These are phyloP conservation scores for Sarocladiaceae sp. DNA, from an alignment of 2,329 filamentous ascomycete genomes.

Conservation along the genomic window DNA sequence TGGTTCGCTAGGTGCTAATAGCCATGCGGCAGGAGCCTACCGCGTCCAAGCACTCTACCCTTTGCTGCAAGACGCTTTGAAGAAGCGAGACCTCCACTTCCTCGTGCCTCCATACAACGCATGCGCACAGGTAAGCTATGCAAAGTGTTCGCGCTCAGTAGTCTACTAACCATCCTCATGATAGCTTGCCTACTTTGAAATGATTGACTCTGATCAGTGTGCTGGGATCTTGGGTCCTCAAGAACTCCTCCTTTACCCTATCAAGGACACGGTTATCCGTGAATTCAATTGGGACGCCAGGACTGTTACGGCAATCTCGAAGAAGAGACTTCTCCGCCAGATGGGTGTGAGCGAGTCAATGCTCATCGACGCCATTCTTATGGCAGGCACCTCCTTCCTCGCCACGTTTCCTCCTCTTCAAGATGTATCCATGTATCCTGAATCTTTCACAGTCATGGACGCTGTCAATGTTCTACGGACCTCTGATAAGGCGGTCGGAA, in stretches of 20 bases:
- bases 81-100: constrained; percentile 66
- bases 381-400: constrained; percentile 78
- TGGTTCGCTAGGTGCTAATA: too few species aligned
- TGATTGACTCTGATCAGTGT: constrained; percentile 60
- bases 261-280: constrained; percentile 69
- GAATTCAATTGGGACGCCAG: constrained; percentile 65
- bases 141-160: too few species aligned
- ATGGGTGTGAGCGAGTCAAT: constrained; percentile 64
- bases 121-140: constrained; percentile 67
- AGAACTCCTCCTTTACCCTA: constrained; percentile 80
- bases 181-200: constrained; percentile 77
- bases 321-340: constrained; percentile 65
- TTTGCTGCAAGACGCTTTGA: constrained; percentile 70
- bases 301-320: constrained; percentile 59
- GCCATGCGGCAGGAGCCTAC: constrained; percentile 55
- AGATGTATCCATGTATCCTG: constrained; percentile 48
- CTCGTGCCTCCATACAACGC: constrained; percentile 84
- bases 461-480: constrained; percentile 73
- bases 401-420: constrained; percentile 74
- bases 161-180: too few species aligned
- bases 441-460: constrained; percentile 64
- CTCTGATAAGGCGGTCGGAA: constrained; percentile 64
- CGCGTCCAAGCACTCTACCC: constrained; percentile 69
- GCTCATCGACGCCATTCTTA: constrained; percentile 79
- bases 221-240: constrained; percentile 80